Evolutionary conservation across 1,284 basidiomycete species (phyloP).

Genomic region (Cronartium quercuum): DNA sequence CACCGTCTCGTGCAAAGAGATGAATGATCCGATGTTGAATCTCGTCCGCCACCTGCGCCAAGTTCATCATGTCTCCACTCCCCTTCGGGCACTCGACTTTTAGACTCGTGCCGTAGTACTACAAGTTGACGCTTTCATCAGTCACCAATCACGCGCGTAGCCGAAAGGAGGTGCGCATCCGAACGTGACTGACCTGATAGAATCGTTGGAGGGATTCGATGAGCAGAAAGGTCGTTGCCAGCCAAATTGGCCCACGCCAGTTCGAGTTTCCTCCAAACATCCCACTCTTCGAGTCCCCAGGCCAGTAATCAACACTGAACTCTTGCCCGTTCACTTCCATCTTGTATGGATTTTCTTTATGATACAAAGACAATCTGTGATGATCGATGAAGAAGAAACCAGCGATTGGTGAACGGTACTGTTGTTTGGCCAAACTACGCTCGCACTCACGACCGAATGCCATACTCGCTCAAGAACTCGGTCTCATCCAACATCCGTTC

Average conservation of each 20-base stretch:
- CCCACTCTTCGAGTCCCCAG: slow-evolving; percentile 87
- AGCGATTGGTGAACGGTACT: not conserved
- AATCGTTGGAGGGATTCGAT: slow-evolving; percentile 85
- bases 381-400: slow-evolving; percentile 2
- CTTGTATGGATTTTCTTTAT: slow-evolving; percentile 87
- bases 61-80: slow-evolving; percentile 86
- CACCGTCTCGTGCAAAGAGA: slow-evolving; percentile 82
- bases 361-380: slow-evolving; percentile 70
- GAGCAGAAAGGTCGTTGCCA: slow-evolving; percentile 88
- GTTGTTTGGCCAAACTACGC: not conserved
- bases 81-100: slow-evolving; percentile 87
- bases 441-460: slow-evolving; percentile 75
- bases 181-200: slow-evolving; percentile 70
- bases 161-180: slow-evolving; percentile 47
- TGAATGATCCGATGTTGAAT: slow-evolving; percentile 96
- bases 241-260: slow-evolving; percentile 80
- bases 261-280: slow-evolving; percentile 99
- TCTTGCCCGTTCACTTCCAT: slow-evolving; percentile 87
- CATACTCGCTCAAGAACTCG: slow-evolving; percentile 91
- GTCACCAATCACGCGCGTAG: slow-evolving; percentile 45
- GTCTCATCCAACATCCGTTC: slow-evolving; percentile 95
- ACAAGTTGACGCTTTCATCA: not conserved
- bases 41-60: slow-evolving; percentile 87
- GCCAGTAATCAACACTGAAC: slow-evolving; percentile 93
- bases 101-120: slow-evolving; percentile 47